Percentiles rank a stretch among this genome's conserved stretches.
phyloP scores from a whole-genome alignment of 2,329 filamentous ascomycete species.

The Xylaria digitata region DNA sequence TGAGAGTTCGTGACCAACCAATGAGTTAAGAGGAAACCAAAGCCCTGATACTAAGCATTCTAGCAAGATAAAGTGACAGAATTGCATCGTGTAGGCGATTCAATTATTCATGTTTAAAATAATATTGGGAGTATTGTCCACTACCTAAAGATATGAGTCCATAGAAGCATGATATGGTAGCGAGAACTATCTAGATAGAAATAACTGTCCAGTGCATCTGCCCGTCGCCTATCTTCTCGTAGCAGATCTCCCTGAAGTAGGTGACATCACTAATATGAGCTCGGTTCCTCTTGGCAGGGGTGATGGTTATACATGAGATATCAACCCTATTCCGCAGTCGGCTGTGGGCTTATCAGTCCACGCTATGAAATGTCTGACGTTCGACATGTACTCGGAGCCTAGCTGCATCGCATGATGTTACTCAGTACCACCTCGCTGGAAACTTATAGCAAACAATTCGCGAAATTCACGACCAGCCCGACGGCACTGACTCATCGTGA shows the following conservation, averaged over 20 bases:
- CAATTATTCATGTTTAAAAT: neutral
- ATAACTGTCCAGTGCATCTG: constrained; percentile 4
- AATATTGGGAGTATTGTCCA: neutral
- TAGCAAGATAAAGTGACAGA: neutral
- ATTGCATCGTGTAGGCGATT: neutral
- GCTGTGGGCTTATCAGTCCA: neutral
- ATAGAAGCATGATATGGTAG: neutral
- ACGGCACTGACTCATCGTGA: neutral
- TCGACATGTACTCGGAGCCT: neutral
- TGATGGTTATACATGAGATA: constrained; percentile 5
- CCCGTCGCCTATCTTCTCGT: neutral
- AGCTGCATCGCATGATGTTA: neutral
- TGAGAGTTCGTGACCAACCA: neutral
- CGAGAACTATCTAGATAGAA: neutral
- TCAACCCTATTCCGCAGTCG: neutral
- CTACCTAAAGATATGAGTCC: neutral
- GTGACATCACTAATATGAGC: constrained; percentile 8
- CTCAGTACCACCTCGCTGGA: neutral
- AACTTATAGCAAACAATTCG: constrained; percentile 3
- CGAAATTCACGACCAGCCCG: neutral
- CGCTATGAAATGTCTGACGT: neutral
- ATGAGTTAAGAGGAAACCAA: neutral
- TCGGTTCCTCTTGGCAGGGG: constrained; percentile 18
- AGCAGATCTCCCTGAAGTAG: constrained; percentile 4
- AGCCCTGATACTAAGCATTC: neutral